Evolutionary conservation across 176 grass and related monocot genomes (phyloP).

Genomic region (Poa pratensis): DNA sequence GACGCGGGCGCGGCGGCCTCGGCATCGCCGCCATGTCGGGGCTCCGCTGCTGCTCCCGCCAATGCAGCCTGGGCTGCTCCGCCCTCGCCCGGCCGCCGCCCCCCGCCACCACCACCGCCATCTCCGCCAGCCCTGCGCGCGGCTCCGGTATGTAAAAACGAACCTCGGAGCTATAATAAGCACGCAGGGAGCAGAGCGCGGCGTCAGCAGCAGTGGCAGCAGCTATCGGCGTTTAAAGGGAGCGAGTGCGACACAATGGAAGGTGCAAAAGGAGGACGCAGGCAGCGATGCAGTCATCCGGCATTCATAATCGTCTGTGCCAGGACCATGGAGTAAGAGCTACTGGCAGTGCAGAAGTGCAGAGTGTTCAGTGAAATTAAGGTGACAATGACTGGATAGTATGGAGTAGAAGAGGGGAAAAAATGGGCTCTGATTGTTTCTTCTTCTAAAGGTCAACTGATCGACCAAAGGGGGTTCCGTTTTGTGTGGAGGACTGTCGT

Average conservation of each 20-base stretch:
- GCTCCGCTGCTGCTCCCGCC: constrained; percentile 51
- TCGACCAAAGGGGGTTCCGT: not conserved
- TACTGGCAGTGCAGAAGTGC: not conserved
- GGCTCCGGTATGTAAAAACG: not conserved
- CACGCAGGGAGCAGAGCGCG: not conserved
- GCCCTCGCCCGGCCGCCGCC: constrained; percentile 4
- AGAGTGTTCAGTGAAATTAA: constrained; percentile 14
- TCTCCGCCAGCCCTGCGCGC: constrained; percentile 4
- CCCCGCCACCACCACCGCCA: constrained; percentile 29
- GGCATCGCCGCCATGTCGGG: constrained; percentile 52
- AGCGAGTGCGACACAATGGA: constrained; percentile 58
- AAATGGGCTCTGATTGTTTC: not conserved
- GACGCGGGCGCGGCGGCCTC: constrained; percentile 32
- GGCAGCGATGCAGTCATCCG: constrained; percentile 38
- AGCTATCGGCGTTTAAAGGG: constrained; percentile 44
- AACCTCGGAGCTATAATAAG: constrained; percentile 13
- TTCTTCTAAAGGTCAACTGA: constrained; percentile 23
- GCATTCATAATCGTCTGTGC: constrained; percentile 41
- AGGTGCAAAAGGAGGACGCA: constrained; percentile 47
- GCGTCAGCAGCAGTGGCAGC: not conserved
- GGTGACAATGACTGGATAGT: not conserved
- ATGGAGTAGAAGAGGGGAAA: not conserved
- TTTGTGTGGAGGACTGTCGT: constrained; percentile 10
- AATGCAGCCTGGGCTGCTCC: constrained; percentile 48
- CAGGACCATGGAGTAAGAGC: constrained; percentile 42